These are phyloP conservation scores for Geranomyces michiganensis DNA, from an alignment of 192 early-diverging fungal species.

Conservation along the genomic window DNA sequence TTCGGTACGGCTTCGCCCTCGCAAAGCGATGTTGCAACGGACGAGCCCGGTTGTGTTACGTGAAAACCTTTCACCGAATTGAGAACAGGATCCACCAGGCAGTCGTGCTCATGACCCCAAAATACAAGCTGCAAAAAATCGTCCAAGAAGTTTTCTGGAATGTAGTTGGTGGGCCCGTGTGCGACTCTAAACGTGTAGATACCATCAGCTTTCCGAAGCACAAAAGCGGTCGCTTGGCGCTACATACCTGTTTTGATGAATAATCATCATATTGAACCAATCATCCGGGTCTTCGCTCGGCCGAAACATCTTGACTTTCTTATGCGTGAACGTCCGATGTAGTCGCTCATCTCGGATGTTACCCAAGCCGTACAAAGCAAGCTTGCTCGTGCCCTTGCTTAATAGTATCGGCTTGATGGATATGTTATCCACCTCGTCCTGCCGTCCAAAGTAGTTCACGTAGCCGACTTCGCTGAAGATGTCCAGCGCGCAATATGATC, in stretches of 20 bases:
- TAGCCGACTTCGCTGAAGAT: conserved; percentile 75
- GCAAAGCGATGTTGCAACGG: conserved; percentile 84
- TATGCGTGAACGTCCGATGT: conserved; percentile 71
- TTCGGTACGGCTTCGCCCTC: conserved; percentile 81
- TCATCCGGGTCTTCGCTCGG: conserved; percentile 67
- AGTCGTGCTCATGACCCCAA: conserved; percentile 99
- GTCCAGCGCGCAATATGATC: conserved; percentile 82
- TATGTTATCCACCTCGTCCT: conserved; percentile 73
- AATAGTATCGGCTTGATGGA: conserved; percentile 79
- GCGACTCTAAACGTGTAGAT: conserved; percentile 52
- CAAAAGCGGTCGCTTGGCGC: neutral
- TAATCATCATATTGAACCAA: conserved; percentile 89
- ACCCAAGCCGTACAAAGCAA: conserved; percentile 90
- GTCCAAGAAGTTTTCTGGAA: conserved; percentile 85
- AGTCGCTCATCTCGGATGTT: conserved; percentile 91
- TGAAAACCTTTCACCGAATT: conserved; percentile 69
- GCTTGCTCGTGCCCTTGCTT: conserved; percentile 71
- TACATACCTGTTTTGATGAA: conserved; percentile 86
- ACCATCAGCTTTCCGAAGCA: neutral
- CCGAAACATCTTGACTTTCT: conserved; percentile 73
- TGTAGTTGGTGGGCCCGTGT: conserved; percentile 82
- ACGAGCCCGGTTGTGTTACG: conserved; percentile 90
- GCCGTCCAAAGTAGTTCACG: conserved; percentile 92
- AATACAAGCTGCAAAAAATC: conserved; percentile 81
- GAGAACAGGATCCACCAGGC: conserved; percentile 74